phyloP scores from a whole-genome alignment of 129 eudicot genomes.

The Sambucus nigra region DNA sequence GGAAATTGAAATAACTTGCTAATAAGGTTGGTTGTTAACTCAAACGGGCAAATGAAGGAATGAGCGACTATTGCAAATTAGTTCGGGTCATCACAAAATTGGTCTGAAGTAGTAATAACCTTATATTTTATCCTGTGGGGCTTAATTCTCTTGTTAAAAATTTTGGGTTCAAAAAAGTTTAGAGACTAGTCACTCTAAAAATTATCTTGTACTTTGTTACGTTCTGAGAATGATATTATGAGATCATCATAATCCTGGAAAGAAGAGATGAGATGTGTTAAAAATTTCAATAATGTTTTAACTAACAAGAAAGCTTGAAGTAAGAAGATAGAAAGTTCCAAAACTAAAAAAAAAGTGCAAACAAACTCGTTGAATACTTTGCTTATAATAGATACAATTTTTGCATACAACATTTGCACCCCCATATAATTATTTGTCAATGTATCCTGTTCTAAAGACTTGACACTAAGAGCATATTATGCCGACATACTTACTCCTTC shows the following conservation, averaged over 20 bases:
- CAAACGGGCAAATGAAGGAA: too few species aligned
- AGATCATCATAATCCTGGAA: constrained; percentile 93
- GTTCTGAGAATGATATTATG: constrained; percentile 82
- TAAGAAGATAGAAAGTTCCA: not conserved
- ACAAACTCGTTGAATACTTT: not conserved
- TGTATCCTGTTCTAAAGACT: not conserved
- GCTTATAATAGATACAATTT: not conserved
- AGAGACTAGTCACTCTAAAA: not conserved
- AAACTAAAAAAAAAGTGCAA: not conserved
- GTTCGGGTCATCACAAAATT: too few species aligned
- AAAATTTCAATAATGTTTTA: constrained; percentile 8
- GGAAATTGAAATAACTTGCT: too few species aligned
- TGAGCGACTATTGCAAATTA: too few species aligned
- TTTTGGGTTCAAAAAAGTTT: not conserved
- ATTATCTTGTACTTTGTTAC: constrained; percentile 65
- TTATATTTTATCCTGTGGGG: too few species aligned
- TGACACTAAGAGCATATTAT: not conserved
- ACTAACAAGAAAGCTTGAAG: not conserved
- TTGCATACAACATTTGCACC: not conserved
- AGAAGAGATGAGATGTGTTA: constrained; percentile 14
- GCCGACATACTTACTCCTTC: not conserved
- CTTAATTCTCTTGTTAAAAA: not conserved
- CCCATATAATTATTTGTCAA: not conserved
- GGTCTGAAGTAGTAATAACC: too few species aligned
- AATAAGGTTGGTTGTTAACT: too few species aligned